Conservation (phyloP, 345 rosid genomes). For the Combretum micranthum region DNA sequence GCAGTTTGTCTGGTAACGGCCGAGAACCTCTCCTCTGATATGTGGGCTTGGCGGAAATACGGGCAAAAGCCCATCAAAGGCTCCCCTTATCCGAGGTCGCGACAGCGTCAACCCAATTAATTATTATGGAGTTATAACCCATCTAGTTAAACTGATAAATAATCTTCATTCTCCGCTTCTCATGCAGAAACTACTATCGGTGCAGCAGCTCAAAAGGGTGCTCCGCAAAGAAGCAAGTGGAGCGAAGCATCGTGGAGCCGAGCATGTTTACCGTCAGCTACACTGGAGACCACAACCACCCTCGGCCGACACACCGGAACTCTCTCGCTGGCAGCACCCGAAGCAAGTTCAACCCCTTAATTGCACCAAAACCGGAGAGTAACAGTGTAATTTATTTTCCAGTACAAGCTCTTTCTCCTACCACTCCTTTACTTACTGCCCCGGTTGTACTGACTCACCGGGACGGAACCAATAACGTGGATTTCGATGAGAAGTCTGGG, state of each 20-base stretch:
- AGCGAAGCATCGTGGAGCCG: slow-evolving; percentile 58
- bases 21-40: slow-evolving; percentile 68
- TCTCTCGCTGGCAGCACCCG: slow-evolving; percentile 90
- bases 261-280: slow-evolving; percentile 57
- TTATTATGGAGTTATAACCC: too few relatives aligned
- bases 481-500: too few relatives aligned
- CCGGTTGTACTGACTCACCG: background rate
- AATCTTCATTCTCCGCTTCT: too few relatives aligned
- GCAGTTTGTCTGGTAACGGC: slow-evolving; percentile 58
- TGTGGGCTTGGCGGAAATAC: slow-evolving; percentile 97
- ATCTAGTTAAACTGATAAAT: too few relatives aligned
- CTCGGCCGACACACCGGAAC: slow-evolving; percentile 81
- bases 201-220: slow-evolving; percentile 93
- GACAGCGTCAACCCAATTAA: too few relatives aligned
- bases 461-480: too few relatives aligned
- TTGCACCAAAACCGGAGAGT: slow-evolving; percentile 13
- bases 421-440: background rate
- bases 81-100: slow-evolving; percentile 90
- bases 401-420: background rate
- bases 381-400: background rate
- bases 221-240: slow-evolving; percentile 85
- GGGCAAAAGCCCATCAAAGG: slow-evolving; percentile 98
- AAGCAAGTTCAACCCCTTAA: slow-evolving; percentile 31
- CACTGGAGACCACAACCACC: slow-evolving; percentile 88
- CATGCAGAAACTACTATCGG: slow-evolving; percentile 78